Conservation (phyloP, 768 basidiomycete species). For the Agrocybe praecox region DNA sequence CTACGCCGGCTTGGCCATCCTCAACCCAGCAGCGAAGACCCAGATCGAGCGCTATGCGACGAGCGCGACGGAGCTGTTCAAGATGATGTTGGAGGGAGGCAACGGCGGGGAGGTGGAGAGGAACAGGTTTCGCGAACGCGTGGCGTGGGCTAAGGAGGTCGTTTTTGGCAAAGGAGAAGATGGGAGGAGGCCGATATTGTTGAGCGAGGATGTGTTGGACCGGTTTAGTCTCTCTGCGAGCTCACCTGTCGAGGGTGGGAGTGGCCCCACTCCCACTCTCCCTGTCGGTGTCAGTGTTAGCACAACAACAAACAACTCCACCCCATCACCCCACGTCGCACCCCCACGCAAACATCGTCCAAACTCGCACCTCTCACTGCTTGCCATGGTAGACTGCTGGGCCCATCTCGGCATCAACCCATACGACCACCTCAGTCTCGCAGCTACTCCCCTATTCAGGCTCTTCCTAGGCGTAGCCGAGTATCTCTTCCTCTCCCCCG, state of each 20-base stretch:
- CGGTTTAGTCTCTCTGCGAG: constrained; percentile 78
- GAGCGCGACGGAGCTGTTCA: constrained; percentile 88
- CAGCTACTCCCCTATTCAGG: constrained; percentile 95
- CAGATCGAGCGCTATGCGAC: constrained; percentile 94
- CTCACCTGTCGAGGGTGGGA: no score
- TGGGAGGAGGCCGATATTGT: constrained; percentile 78
- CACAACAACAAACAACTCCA: constrained; percentile 4
- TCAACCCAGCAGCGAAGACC: constrained; percentile 85
- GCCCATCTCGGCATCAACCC: constrained; percentile 84
- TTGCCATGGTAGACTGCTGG: constrained; percentile 99
- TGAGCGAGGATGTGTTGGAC: constrained; percentile 85
- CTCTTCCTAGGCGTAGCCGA: constrained; percentile 98
- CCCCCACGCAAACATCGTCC: constrained; percentile 50
- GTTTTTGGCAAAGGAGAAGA: constrained; percentile 90
- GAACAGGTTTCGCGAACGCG: constrained; percentile 62
- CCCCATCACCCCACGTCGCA: constrained; percentile 14
- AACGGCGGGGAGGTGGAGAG: constrained; percentile 37
- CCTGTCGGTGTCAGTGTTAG: constrained; percentile 7
- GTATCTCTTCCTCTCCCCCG: constrained; percentile 80
- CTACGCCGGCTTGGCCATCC: constrained; percentile 96
- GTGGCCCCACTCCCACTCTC: background rate
- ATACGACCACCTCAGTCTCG: constrained; percentile 87
- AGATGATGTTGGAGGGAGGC: constrained; percentile 82
- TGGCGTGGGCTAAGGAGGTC: constrained; percentile 70
- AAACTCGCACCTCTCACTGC: constrained; percentile 91